Evolutionary conservation across 1,284 basidiomycete genomes (phyloP), one percentile per base, ranked within the genome.

Genomic region (Fomitopsis schrenkii): DNA sequence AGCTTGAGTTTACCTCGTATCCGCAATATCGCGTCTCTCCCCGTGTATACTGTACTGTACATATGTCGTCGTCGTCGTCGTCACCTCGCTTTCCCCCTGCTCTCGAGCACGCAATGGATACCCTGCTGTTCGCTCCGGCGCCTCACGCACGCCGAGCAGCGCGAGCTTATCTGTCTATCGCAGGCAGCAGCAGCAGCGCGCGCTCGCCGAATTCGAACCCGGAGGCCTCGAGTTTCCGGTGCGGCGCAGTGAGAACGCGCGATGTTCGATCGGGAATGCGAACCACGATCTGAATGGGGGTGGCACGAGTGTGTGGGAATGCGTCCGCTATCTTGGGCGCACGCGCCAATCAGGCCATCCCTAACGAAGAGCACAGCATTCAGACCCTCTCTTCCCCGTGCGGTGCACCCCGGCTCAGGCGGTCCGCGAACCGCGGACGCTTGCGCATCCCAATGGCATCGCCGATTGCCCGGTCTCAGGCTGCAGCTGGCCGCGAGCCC

Each of bases 371-470:
- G 54, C 59, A 60, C 59, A 59, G 50, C 58, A 52, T 59, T 41
- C 46, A 52, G 45, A 46, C 42, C 22, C 40, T 45, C n/a, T 58
- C 44, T 53, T 41, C 28, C 40, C 46, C 10, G 52, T 54, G 52
- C 52, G 35, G 50, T 59, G 50, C 58, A 22, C 57, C 45, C 38
- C 36, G 45, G 36, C 15, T 26, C 9, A 6, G 28, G 44, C 59
- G 59, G 54, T 60, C 59, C 59, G 59, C 55, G 59, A 60, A 56
- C 54, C 53, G 44, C 59, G 59, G 59, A 56, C 17, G 9, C 15
- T 48, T n/a, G 44, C 46, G 9, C 38, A 36, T 36, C 35, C 35
- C 10, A 22, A 22, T 22, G 22, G 22, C 22, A 38, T 26, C 9
- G 33, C 12, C 52, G 22, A 50, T 9, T 30, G 1, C 15, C 48